Evolutionary conservation across 768 basidiomycete species (phyloP), one percentile per base, ranked within the genome.

Genomic region (Lentinula aciculospora): DNA sequence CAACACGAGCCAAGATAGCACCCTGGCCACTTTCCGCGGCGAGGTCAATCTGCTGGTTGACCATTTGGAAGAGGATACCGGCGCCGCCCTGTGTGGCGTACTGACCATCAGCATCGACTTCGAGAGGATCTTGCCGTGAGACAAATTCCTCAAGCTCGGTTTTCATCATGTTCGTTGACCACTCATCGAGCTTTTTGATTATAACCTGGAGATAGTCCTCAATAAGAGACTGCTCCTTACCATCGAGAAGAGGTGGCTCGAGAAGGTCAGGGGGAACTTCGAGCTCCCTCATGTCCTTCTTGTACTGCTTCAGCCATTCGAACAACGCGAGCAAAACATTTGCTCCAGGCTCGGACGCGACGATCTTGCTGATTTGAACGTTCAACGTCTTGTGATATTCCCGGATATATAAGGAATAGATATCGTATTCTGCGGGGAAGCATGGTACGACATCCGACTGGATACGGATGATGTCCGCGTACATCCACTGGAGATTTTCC

Each of bases 21-120:
- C 94, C 94, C 69, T 98, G 97, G 5, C 92, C 92, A 63, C 94
- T 98, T 69, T 98, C 97, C 61, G 89, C 88, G 8, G 95, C 95
- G 15, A 94, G 80, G 66, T 98, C 96, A 58, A 94, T 81, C 71
- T 98, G 96, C 71, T 96, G 93, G 71, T 95, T 98, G 64, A 98
- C 88, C 89, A 98, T 94, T 72, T 97, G 92, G 80, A 98, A 98
- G 60, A 99, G 78, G 65, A 98, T 97, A 53, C 96, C 84, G 17
- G 95, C 88, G 42, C 89, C 84, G 46, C 95, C 91, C 67, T 97
- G 91, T 60, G 87, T 89, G 19, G 91, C 91, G 67, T 98, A 98
- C 61, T 89, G 76, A 13, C 92, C 93, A 59, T 98, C 94, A 56
- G 83, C 83, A 66, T 94, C 92, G 46, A 89, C 72, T 71, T 98